Conservation (phyloP, 306 rosid species). For the Parietaria judaica region DNA sequence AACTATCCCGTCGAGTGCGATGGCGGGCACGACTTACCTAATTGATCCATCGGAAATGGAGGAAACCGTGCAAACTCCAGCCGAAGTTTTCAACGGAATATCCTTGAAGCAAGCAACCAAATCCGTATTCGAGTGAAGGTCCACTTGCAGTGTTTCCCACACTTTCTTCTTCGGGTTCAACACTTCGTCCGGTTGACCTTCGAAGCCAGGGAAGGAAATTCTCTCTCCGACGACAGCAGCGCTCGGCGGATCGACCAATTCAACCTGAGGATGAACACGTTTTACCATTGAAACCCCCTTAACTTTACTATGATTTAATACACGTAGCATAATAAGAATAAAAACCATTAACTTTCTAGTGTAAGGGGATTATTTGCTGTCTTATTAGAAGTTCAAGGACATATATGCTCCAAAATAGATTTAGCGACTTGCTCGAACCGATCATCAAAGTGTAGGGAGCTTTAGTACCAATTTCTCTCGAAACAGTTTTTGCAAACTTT, state of each 20-base stretch:
- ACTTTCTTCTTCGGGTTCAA: slow-evolving; percentile 91
- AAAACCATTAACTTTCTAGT: too few relatives aligned
- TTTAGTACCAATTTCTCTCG: too few relatives aligned
- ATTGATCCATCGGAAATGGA: slow-evolving; percentile 56
- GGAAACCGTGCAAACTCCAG: slow-evolving; percentile 74
- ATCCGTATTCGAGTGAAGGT: slow-evolving; percentile 42
- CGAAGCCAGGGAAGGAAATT: slow-evolving; percentile 48
- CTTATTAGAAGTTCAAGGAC: too few relatives aligned
- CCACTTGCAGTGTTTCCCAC: slow-evolving; percentile 89
- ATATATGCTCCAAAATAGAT: too few relatives aligned
- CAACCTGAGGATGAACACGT: slow-evolving; percentile 40
- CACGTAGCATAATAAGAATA: too few relatives aligned
- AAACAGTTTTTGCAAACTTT: too few relatives aligned
- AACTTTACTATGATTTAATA: too few relatives aligned
- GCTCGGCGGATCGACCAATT: slow-evolving; percentile 77
- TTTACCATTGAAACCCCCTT: neutral
- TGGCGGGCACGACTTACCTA: slow-evolving; percentile 23
- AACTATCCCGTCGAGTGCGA: too few relatives aligned
- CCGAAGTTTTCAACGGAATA: slow-evolving; percentile 68
- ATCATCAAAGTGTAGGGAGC: too few relatives aligned
- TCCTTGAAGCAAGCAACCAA: slow-evolving; percentile 69
- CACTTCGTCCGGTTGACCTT: slow-evolving; percentile 69
- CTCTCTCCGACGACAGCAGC: slow-evolving; percentile 71
- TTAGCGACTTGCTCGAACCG: too few relatives aligned
- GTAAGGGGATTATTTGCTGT: too few relatives aligned